Base-by-base conservation (phyloP, 1,284 basidiomycete genomes). In the Trametes polyzona region DNA sequence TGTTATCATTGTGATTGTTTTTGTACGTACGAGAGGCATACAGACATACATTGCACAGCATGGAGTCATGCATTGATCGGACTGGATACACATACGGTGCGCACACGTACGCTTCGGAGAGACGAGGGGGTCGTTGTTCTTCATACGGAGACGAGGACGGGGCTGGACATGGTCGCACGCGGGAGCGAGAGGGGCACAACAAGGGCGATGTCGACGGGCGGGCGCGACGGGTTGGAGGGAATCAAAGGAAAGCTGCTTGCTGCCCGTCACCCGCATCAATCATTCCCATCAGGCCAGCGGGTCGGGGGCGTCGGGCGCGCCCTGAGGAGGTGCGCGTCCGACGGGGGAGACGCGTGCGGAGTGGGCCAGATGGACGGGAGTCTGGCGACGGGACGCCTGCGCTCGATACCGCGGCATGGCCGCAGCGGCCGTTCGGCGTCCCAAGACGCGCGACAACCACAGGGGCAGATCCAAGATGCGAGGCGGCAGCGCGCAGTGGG, bases 391-490 rank as follows among this genome's bases (percentile, higher is more conserved):
- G 54, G 36, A 26, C 23, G 23, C 44, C 32, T 55, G 49, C 47
- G 60, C 57, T n/a, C n/a, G n/a, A n/a, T 49, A 52, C 42, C 49
- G 52, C 52, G 57, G 53, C 56, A 58, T 52, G 53, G 53, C 56
- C 61, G 55, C 58, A 60, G 56, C 53, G 50, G 53, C 55, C 35
- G 47, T 49, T 47, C 58, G 55, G 55, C 59, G 57, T 41, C 41
- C 52, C 39, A 43, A 55, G 30, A 56, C 46, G 61, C 63, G 57
- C 51, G 42, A 62, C 52, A 52, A 55, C 59, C 46, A 59, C 58
- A 52, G 57, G 50, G 57, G 57, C 49, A 54, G 50, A 58, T 61
- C 63, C 66, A 64, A 63, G 61, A 65, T 61, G 63, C 61, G 60
- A 55, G 52, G 59, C 54, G 40, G 55, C 63, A 52, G 47, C 51